phyloP scores from a whole-genome alignment of 169 alveolate species.

The Babesia divergens region DNA sequence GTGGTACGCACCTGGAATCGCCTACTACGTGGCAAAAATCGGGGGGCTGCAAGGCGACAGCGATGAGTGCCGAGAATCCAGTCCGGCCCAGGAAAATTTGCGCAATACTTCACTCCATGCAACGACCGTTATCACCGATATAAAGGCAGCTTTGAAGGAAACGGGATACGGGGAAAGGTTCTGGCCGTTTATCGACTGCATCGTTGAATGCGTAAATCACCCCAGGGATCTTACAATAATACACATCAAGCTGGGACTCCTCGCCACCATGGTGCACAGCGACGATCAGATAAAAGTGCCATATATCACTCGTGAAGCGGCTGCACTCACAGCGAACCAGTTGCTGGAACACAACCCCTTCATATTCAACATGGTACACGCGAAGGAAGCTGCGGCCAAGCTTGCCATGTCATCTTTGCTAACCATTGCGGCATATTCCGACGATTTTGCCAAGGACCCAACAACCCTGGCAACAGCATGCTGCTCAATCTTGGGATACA shows the following conservation, averaged over 20 bases:
- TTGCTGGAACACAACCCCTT: constrained; percentile 33
- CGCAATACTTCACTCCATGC: background rate
- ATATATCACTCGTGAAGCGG: constrained; percentile 40
- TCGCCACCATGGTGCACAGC: constrained; percentile 20
- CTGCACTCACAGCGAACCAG: constrained; percentile 44
- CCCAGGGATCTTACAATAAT: background rate
- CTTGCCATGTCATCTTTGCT: constrained; percentile 23
- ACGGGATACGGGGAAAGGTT: background rate
- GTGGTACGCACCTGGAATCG: constrained; percentile 44
- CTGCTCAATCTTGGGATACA: constrained; percentile 43
- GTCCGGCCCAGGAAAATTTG: background rate
- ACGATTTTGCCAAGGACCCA: constrained; percentile 41
- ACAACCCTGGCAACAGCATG: constrained; percentile 28
- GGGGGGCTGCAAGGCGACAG: background rate
- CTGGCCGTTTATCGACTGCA: constrained; percentile 8
- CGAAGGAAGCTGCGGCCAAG: constrained; percentile 4
- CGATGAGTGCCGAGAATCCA: background rate
- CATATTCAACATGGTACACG: constrained; percentile 15
- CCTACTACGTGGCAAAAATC: constrained; percentile 16
- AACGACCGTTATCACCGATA: background rate
- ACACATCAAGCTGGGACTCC: constrained; percentile 4
- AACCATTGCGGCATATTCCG: constrained; percentile 35
- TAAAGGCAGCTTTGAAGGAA: background rate
- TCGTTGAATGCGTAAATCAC: constrained; percentile 11
- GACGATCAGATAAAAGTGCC: constrained; percentile 7